These are phyloP conservation scores for Ceratobasidium sp. DNA, from an alignment of 1,284 basidiomycete genomes.

Conservation along the genomic window DNA sequence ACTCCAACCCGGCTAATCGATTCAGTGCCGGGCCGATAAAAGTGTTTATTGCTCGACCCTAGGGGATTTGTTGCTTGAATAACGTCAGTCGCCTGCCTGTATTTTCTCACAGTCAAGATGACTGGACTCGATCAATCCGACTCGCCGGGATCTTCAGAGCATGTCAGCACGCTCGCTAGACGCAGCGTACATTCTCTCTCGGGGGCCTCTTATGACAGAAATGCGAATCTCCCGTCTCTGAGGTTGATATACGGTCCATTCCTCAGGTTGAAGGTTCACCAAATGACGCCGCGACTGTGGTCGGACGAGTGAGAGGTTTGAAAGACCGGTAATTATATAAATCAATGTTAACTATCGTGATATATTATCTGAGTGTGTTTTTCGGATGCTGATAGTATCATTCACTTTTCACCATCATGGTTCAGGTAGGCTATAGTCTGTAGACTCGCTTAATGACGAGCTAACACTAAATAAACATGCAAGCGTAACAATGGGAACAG, in stretches of 20 bases:
- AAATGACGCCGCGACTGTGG: neutral
- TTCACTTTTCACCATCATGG: constrained; percentile 34
- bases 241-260: constrained; percentile 1
- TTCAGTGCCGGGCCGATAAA: too few relatives aligned
- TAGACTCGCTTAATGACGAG: neutral
- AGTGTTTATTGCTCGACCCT: too few relatives aligned
- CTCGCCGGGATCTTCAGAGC: neutral
- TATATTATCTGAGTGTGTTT: neutral
- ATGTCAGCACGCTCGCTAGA: constrained; percentile 1
- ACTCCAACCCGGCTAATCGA: too few relatives aligned
- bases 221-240: neutral
- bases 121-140: constrained; percentile 4
- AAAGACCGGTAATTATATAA: constrained; percentile 27
- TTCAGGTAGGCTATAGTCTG: constrained; percentile 7
- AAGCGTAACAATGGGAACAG: constrained; percentile 35
- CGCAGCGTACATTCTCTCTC: constrained; percentile 7
- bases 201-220: neutral
- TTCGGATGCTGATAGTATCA: neutral
- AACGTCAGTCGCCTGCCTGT: neutral
- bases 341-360: neutral
- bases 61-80: too few relatives aligned
- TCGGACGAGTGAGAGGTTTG: constrained; percentile 1
- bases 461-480: neutral
- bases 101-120: neutral
- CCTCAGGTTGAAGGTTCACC: neutral